Evolutionary conservation across 106 monocot species (phyloP).

Genomic region (Dendrobium huoshanense): DNA sequence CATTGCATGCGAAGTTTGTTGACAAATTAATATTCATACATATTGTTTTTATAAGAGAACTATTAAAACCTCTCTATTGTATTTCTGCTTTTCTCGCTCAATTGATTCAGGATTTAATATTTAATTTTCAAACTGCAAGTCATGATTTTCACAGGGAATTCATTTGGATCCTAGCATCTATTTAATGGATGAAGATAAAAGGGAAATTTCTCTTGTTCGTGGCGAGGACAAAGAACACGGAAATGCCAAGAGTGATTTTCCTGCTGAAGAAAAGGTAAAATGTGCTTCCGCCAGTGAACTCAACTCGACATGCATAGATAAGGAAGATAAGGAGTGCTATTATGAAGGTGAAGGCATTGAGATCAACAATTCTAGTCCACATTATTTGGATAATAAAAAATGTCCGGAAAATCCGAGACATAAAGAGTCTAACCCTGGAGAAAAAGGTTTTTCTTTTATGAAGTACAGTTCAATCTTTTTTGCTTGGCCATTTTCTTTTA

Average conservation of each 20-base stretch:
- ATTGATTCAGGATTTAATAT: neutral
- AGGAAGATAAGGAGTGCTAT: conserved; percentile 14
- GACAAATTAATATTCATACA: neutral
- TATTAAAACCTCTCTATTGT: neutral
- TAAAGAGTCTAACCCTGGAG: conserved; percentile 6
- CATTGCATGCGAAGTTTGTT: neutral
- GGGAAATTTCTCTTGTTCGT: conserved; percentile 19
- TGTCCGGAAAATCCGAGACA: neutral
- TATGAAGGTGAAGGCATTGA: conserved; percentile 16
- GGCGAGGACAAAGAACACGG: conserved; percentile 18
- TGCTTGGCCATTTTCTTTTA: neutral
- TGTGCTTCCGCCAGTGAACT: conserved; percentile 11
- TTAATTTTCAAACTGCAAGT: conserved; percentile 1
- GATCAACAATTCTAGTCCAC: conserved; percentile 17
- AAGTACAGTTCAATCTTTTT: neutral
- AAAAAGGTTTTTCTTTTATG: conserved; percentile 6
- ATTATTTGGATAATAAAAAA: conserved; percentile 19
- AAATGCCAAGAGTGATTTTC: conserved; percentile 9
- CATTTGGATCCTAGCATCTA: conserved; percentile 99
- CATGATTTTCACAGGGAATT: conserved; percentile 65
- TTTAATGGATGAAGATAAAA: conserved; percentile 91
- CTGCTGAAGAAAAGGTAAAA: conserved; percentile 13
- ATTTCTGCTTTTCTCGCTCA: neutral
- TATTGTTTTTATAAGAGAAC: neutral
- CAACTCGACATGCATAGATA: conserved; percentile 10